Base-by-base conservation (phyloP, 768 basidiomycete species). In the Naematelia encephala region DNA sequence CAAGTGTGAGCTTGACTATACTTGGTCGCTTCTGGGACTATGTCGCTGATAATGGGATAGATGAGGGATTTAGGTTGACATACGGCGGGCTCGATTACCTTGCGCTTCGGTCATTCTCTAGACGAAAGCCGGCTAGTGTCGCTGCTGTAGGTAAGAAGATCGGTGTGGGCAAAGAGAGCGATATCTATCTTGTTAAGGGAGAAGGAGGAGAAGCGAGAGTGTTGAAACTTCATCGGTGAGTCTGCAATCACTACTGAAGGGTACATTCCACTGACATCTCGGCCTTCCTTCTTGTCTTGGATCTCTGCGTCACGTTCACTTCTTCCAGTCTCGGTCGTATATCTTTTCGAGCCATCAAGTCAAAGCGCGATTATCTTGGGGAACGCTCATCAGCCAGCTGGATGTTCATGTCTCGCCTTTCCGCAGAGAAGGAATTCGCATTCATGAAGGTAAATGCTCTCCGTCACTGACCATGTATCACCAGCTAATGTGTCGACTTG, bases 1-100 rank as follows among this genome's bases (percentile, higher is more conserved):
- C 3, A 92, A 91, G 82, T 98, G 94, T 98, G 62, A 70, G 83
- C 29, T n/a, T 78, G 14, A 1, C 19, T 42, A 1, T 25, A 16
- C 34, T 39, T 13, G 26, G 29, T 21, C 19, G 16, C 25, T 27
- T 1, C 22, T 45, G 4, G 25, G 34, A 29, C 22, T 12, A 54
- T 3, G 30, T 23, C 25, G 30, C 50, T 27, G 52, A 44, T 43
- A 25, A 16, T 14, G n/a, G n/a, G n/a, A n/a, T 59, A 98, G 94
- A 99, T 77, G 96, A 99, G 68, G 96, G 96, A 14, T 98, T 94
- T 77, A 84, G 96, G 44, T 75, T 99, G 64, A 98, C 96, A 3
- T 99, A 99, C 73, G 96, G 96, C 30, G 96, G 96, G n/a, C 92
- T 96, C 64, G 96, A 99, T 69, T 98, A 86, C 75, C 82, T 99